Conservation (phyloP, 768 basidiomycete genomes). For the Lactarius hengduanensis region DNA sequence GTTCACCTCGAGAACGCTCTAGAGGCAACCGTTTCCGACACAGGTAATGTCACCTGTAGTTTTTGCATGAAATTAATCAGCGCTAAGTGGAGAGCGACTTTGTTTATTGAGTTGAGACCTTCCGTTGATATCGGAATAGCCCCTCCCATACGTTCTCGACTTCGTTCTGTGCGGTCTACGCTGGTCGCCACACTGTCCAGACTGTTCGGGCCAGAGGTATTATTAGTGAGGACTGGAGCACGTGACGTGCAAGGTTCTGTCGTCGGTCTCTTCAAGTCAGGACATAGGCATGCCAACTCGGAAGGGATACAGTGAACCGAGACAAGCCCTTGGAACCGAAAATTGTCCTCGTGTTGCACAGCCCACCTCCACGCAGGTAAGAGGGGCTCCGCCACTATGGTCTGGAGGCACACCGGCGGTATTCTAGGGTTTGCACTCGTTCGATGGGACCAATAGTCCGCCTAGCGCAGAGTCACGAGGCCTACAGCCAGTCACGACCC, state of each 20-base stretch:
- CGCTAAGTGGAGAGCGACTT: not conserved
- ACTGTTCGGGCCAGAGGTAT: not conserved
- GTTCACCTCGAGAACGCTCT: not conserved
- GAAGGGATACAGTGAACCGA: conserved; percentile 7
- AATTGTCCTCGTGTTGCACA: not conserved
- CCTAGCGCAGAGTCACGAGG: not conserved
- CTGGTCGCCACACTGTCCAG: not conserved
- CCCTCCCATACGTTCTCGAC: not conserved
- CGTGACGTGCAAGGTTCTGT: not conserved
- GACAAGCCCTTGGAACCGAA: not conserved
- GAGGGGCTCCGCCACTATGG: not conserved
- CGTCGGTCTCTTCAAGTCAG: conserved; percentile 1
- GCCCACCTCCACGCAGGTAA: conserved; percentile 2
- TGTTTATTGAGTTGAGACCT: not conserved
- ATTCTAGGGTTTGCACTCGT: not conserved
- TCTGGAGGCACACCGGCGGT: not conserved
- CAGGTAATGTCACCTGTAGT: conserved; percentile 1
- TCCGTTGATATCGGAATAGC: not conserved
- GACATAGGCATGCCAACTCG: not conserved
- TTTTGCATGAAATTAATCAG: not conserved
- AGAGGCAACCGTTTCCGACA: conserved; percentile 12
- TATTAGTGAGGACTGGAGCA: not conserved
- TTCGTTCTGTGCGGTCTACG: not conserved
- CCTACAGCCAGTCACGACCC: conserved; percentile 5
- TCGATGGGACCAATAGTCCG: not conserved